These are phyloP conservation scores for Backusella mclennaniae DNA, from an alignment of 192 early-diverging fungal genomes.

Conservation along the genomic window DNA sequence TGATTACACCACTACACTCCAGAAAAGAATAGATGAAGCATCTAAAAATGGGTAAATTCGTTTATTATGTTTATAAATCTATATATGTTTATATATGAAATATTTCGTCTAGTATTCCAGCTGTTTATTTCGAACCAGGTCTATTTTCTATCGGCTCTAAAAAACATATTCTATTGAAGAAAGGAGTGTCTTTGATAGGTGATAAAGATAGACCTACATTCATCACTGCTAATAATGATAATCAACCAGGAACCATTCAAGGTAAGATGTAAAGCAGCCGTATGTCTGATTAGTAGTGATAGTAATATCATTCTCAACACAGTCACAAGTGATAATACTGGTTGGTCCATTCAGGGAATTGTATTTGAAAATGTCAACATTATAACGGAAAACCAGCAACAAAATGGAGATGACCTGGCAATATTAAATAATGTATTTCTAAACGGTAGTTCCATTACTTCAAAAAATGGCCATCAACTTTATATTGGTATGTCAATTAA, in stretches of 20 bases:
- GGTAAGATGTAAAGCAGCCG: not conserved
- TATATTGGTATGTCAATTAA: constrained; percentile 9
- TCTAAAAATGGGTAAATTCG: not conserved
- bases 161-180: not conserved
- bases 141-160: not conserved
- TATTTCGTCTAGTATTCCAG: not conserved
- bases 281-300: not conserved
- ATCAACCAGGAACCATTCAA: not conserved
- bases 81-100: not conserved
- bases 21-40: constrained; percentile 10
- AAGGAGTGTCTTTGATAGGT: constrained; percentile 13
- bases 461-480: constrained; percentile 12
- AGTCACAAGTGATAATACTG: constrained; percentile 9
- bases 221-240: not conserved
- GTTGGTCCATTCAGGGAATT: constrained; percentile 19
- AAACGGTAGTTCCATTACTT: constrained; percentile 8
- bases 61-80: not conserved
- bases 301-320: not conserved
- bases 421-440: constrained; percentile 20
- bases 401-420: constrained; percentile 1
- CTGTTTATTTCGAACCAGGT: not conserved
- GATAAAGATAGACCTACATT: constrained; percentile 8
- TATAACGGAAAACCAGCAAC: not conserved
- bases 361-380: constrained; percentile 29
- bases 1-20: constrained; percentile 3